Evolutionary conservation across 2,329 filamentous ascomycete species (phyloP), one percentile per base, ranked within the genome.

Genomic region (Byssoonygena ceratinophila): DNA sequence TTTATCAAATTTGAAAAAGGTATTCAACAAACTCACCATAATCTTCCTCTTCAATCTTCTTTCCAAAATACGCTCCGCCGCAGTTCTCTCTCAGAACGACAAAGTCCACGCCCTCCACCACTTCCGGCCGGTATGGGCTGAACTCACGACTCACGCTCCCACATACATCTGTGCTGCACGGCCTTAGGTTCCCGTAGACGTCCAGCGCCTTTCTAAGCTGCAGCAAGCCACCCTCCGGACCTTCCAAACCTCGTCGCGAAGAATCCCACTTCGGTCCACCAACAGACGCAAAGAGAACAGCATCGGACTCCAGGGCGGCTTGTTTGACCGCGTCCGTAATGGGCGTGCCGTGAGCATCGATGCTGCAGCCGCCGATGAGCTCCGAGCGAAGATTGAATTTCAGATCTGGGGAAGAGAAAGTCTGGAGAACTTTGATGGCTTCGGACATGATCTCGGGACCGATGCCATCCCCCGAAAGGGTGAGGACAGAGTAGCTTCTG

Each of bases 231-330:
- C 94, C 86, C 68, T 95, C 90, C 0, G 89, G 89, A 14, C 88
- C 85, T 55, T 94, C 83, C 45, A 82, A 73, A 57, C 85, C 86
- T 23, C 59, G 59, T 9, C 67, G 63, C 16, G 60, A 59, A 46
- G 85, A 88, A 59, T 89, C 88, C 88, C 88, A 95, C 85, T 95
- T 80, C 14, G 90, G 89, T 1, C 90, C 90, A 55, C 90, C 89
- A 59, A 95, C 91, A 60, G 88, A 86, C 54, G 87, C 89, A 55
- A 96, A 83, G 47, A 95, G 81, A 44, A 95, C 84, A 6, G 89
- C 90, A 66, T 94, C 84, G 54, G 88, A 87, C 34, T 77, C 72
- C 65, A 91, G 86, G 58, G 87, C 87, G 20, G 87, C 87, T 6
- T 75, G 73, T 61, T 94, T 85, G 55, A 88, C 85, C 61, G 83